Base-by-base conservation (phyloP, 495 filamentous ascomycete species). In the Cryomyces antarcticus region DNA sequence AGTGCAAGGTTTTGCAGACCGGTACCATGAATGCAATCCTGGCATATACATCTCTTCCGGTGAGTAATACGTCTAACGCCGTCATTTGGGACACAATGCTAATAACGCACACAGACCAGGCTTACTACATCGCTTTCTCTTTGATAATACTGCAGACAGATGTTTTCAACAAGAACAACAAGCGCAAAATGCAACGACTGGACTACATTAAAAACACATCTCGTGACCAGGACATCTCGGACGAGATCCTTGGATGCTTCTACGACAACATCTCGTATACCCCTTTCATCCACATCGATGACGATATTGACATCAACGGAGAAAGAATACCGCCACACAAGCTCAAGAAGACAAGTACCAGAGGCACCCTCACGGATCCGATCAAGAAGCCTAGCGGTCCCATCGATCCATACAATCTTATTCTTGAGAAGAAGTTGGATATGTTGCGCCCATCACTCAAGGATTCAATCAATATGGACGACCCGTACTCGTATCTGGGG, bases 101-200 rank as follows among this genome's bases (percentile, higher is more conserved):
- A 24, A 24, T 24, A 24, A 24, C 17, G 2, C 2, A 24, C 2
- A 24, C 17, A 70, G 89, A 96, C 50, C 82, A 95, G 62, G 86
- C 89, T 35, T 94, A 96, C 59, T 93, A 95, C 54, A 86, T 96
- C 50, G 83, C 89, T 11, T 99, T 96, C 53, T 96, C 92, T 2
- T 77, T 96, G 36, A 65, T 99, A 35, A 94, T 99, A 48, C 66
- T 99, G 12, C 89, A 99, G 52, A 95, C 89, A 0, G 89, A 99
- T 56, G 83, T 92, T 7, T 95, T 95, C 73, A 99, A 99, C 67
- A 93, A 88, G 58, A 96, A 95, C 66, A 96, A 96, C 59, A 96
- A 94, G 62, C 74, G 87, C 52, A 99, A 96, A 60, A 99, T 99
- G 89, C 86, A 93, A 56, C 92, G 92, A 51, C 67, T 68, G 0